Base-by-base conservation (phyloP, 345 rosid species). In the Nasturtium officinale region DNA sequence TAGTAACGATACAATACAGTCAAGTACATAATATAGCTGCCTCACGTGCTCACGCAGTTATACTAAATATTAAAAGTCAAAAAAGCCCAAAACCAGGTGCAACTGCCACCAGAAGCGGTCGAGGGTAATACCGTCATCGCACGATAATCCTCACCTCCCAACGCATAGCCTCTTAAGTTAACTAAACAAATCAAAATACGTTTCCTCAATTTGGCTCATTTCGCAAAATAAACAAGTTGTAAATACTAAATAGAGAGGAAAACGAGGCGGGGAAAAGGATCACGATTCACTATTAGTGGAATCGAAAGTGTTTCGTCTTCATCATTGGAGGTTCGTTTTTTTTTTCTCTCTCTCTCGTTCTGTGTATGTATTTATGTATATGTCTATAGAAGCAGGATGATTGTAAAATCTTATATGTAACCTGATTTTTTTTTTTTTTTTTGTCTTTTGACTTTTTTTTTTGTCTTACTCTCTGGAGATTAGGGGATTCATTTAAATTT, bases 201-300 rank as follows among this genome's bases (percentile, higher is more conserved):
- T 55, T 76, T 35, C 61, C 75, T 71, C 64, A 18, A 17, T 69
- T 76, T 60, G 28, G 59, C 38, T 47, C 43, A 45, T 52, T 53
- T 30, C 2, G 30, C 52, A 10, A 45, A 28, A 50, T 35, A 38
- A 0, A 8, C 43, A 28, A 23, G 20, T 46, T 76, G 75, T 69
- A 63, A 63, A 76, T 66, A 74, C 42, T 69, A 63, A 63, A 76
- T 66, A 74, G 51, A 56, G 78, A 74, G 72, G 7, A 37, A 58
- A 58, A 33, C 58, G 56, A 74, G 66, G 78, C 72, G 78, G 72
- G 78, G 72, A 58, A 66, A 35, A 65, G 51, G 67, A 74, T 74
- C 71, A 58, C 46, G 73, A 58, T 26, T 48, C 45, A 37, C 60
- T 9, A 32, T 58, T 56, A 47, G 38, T 10, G 20, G 29, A 50